Conservation (phyloP, 257 asterid species). For the Nicotiana obtusifolia region DNA sequence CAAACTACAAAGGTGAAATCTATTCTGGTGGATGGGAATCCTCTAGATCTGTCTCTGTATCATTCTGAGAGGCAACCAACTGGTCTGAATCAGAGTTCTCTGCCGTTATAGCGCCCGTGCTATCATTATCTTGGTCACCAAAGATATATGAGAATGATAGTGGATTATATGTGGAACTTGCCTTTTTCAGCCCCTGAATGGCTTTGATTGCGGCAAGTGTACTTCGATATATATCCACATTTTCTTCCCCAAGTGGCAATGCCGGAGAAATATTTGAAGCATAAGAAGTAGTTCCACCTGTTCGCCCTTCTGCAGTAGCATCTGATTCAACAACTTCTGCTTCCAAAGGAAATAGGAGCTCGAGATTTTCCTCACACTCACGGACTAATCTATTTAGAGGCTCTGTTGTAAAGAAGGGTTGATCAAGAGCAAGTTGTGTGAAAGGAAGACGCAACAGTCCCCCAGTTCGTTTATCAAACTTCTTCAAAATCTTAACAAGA, state of each 20-base stretch:
- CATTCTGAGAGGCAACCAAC: slow-evolving; percentile 22
- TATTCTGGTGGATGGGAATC: slow-evolving; percentile 26
- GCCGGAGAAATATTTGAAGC: slow-evolving; percentile 22
- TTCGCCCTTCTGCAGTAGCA: slow-evolving; percentile 20
- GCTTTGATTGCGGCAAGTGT: slow-evolving; percentile 69
- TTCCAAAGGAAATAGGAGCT: slow-evolving; percentile 61
- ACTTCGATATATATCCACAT: slow-evolving; percentile 55
- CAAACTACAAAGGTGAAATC: slow-evolving; percentile 8
- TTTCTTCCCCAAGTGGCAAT: slow-evolving; percentile 46
- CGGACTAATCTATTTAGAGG: slow-evolving; percentile 60
- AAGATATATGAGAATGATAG: slow-evolving; percentile 58
- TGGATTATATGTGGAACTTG: slow-evolving; percentile 69
- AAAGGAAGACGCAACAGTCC: slow-evolving; percentile 64
- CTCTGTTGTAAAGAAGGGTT: slow-evolving; percentile 82
- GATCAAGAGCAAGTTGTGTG: slow-evolving; percentile 64
- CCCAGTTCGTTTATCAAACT: slow-evolving; percentile 88
- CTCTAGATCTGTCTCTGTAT: slow-evolving; percentile 34
- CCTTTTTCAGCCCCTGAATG: slow-evolving; percentile 56
- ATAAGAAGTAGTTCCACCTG: slow-evolving; percentile 15
- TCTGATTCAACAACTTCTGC: slow-evolving; percentile 68
- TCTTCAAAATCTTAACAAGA: slow-evolving; percentile 83
- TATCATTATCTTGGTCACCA: slow-evolving; percentile 39
- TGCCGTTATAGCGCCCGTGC: slow-evolving; percentile 49
- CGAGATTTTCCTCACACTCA: slow-evolving; percentile 84
- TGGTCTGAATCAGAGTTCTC: slow-evolving; percentile 53